Evolutionary conservation across 352 stramenopile genomes (phyloP).

Genomic region (Phytophthora sansomeana): DNA sequence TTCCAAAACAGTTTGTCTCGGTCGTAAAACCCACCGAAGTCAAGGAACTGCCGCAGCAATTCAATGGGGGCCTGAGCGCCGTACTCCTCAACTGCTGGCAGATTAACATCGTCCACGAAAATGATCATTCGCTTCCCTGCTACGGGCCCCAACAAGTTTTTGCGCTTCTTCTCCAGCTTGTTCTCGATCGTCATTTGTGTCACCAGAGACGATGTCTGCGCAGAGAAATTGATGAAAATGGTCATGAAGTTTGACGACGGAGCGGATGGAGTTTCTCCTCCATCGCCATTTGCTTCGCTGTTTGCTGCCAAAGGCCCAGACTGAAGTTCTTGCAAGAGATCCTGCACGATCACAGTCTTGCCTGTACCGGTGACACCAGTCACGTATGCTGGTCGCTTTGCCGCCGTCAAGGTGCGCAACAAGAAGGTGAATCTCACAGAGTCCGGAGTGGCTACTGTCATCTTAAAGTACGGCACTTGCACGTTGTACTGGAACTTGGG

Average conservation of each 20-base stretch:
- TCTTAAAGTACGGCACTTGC: slow-evolving; percentile 76
- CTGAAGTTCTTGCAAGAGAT: slow-evolving; percentile 68
- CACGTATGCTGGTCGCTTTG: slow-evolving; percentile 87
- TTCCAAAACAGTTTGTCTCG: slow-evolving; percentile 98
- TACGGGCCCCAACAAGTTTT: slow-evolving; percentile 93
- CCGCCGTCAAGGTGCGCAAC: slow-evolving; percentile 56
- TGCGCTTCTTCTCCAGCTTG: slow-evolving; percentile 96
- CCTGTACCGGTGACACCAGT: slow-evolving; percentile 91
- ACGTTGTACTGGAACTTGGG: slow-evolving; percentile 74
- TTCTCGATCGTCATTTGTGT: slow-evolving; percentile 92
- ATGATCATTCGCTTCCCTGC: slow-evolving; percentile 91
- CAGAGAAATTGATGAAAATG: slow-evolving; percentile 92
- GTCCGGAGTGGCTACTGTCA: slow-evolving; percentile 81
- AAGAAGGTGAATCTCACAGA: slow-evolving; percentile 78
- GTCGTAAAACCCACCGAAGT: slow-evolving; percentile 97
- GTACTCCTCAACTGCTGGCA: slow-evolving; percentile 95
- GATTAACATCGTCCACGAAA: slow-evolving; percentile 97
- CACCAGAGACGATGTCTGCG: slow-evolving; percentile 91
- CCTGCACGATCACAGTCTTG: slow-evolving; percentile 91
- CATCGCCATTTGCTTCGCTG: slow-evolving; percentile 29
- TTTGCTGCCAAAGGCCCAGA: slow-evolving; percentile 20
- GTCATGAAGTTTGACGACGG: slow-evolving; percentile 68
- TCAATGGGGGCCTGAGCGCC: slow-evolving; percentile 95
- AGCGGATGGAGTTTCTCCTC: slow-evolving; percentile 25
- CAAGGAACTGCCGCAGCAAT: slow-evolving; percentile 94